Conservation (phyloP, 2,329 filamentous ascomycete genomes). For the Clarireedia sp. region DNA sequence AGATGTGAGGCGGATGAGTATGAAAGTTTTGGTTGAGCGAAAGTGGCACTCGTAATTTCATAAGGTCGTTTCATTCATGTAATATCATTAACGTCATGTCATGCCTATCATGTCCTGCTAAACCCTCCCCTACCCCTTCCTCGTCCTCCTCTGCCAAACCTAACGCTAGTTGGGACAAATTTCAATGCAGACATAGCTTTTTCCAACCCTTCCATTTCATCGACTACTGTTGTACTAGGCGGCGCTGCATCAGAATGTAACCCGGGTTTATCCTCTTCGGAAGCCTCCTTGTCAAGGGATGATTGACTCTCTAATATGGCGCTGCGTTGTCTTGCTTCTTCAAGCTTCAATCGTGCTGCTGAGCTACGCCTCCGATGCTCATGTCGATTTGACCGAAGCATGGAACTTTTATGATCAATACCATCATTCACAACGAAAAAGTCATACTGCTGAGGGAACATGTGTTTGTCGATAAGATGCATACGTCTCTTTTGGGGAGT, state of each 20-base stretch:
- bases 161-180: slow-evolving; percentile 61
- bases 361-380: slow-evolving; percentile 42
- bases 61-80: slow-evolving; percentile 1
- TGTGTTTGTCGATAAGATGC: slow-evolving; percentile 91
- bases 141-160: slow-evolving; percentile 44
- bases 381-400: slow-evolving; percentile 56
- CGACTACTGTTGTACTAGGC: slow-evolving; percentile 12
- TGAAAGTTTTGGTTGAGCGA: too few relatives aligned
- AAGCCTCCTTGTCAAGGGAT: background rate
- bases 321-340: slow-evolving; percentile 20
- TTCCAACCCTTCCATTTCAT: slow-evolving; percentile 51
- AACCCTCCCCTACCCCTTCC: slow-evolving; percentile 26
- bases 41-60: background rate
- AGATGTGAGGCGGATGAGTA: too few relatives aligned
- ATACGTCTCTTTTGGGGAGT: slow-evolving; percentile 76
- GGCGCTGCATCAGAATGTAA: background rate
- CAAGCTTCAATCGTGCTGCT: slow-evolving; percentile 27
- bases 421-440: slow-evolving; percentile 81
- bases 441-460: slow-evolving; percentile 83
- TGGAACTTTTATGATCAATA: slow-evolving; percentile 75
- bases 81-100: background rate
- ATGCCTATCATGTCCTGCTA: slow-evolving; percentile 21
- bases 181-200: slow-evolving; percentile 63
- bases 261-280: background rate
- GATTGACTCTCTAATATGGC: slow-evolving; percentile 5